These are phyloP conservation scores for Astrephomene gubernaculifera DNA, from an alignment of 139 green algal genomes.

Conservation along the genomic window DNA sequence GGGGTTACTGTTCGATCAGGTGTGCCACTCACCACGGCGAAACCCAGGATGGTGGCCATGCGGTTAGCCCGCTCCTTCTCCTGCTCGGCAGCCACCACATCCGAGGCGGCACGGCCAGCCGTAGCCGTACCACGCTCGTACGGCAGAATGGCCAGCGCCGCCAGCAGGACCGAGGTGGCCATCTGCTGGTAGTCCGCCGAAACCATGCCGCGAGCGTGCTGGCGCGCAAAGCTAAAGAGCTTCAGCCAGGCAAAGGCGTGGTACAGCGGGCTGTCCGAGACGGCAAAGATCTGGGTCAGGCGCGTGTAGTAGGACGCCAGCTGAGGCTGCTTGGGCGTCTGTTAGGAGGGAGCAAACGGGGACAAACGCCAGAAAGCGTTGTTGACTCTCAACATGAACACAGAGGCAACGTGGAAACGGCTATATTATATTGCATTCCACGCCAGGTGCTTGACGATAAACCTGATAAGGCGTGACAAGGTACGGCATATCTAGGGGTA, in stretches of 20 bases:
- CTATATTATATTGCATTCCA: no score
- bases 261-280: conserved; percentile 92
- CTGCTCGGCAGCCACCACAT: conserved; percentile 74
- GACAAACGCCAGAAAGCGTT: no score
- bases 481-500: no score
- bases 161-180: conserved; percentile 92
- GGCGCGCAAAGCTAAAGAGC: conserved; percentile 90
- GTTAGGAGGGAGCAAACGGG: background rate
- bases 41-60: conserved; percentile 96
- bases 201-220: conserved; percentile 32
- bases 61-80: conserved; percentile 90
- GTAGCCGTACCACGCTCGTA: conserved; percentile 78
- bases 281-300: conserved; percentile 84
- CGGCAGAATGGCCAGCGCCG: conserved; percentile 91
- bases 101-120: conserved; percentile 15
- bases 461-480: no score
- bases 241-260: conserved; percentile 96
- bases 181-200: conserved; percentile 70
- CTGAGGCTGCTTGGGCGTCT: conserved; percentile 89
- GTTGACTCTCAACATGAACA: no score
- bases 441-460: no score
- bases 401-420: no score
- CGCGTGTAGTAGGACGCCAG: conserved; percentile 96
- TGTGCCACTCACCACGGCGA: conserved; percentile 70
- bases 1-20: no score